phyloP scores from a whole-genome alignment of 2,329 filamentous ascomycete species.

The Ilyonectria destructans region DNA sequence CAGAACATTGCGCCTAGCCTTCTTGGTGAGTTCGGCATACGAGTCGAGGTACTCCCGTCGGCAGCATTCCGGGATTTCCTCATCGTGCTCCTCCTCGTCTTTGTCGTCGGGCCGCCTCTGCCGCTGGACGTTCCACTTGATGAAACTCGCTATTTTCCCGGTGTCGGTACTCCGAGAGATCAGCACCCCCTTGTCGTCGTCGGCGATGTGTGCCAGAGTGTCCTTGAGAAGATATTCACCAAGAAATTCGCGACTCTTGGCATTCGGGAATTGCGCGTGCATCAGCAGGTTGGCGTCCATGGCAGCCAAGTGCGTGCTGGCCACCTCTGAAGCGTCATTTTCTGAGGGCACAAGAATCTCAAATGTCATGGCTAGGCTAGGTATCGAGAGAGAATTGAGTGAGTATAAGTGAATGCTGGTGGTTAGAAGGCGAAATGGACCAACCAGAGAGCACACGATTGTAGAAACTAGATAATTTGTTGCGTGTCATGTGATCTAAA shows the following conservation, averaged over 20 bases:
- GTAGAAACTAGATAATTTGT: slow-evolving; percentile 10
- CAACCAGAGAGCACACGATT: slow-evolving; percentile 38
- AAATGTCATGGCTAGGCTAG: slow-evolving; percentile 49
- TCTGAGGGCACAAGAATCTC: slow-evolving; percentile 47
- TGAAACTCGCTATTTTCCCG: slow-evolving; percentile 53
- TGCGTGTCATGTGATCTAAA: slow-evolving; percentile 29
- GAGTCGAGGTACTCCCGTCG: slow-evolving; percentile 53
- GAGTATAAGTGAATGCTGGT: slow-evolving; percentile 21
- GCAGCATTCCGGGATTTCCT: slow-evolving; percentile 52
- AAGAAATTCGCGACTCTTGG: slow-evolving; percentile 50
- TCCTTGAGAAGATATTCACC: slow-evolving; percentile 52
- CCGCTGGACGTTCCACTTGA: slow-evolving; percentile 55
- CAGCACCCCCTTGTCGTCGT: slow-evolving; percentile 51
- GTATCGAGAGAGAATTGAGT: not conserved
- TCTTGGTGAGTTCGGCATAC: slow-evolving; percentile 52
- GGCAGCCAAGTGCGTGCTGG: slow-evolving; percentile 56
- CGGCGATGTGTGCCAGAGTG: slow-evolving; percentile 49
- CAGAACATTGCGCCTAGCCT: slow-evolving; percentile 52
- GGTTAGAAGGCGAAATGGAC: slow-evolving; percentile 28
- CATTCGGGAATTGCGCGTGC: slow-evolving; percentile 59
- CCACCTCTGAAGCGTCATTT: slow-evolving; percentile 45
- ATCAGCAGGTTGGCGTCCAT: slow-evolving; percentile 59
- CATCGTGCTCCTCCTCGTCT: slow-evolving; percentile 40
- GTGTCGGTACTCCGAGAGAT: slow-evolving; percentile 53
- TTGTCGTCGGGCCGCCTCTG: slow-evolving; percentile 32